Evolutionary conservation across 192 early-diverging fungal species (phyloP).

Genomic region (Coemansia sp.): DNA sequence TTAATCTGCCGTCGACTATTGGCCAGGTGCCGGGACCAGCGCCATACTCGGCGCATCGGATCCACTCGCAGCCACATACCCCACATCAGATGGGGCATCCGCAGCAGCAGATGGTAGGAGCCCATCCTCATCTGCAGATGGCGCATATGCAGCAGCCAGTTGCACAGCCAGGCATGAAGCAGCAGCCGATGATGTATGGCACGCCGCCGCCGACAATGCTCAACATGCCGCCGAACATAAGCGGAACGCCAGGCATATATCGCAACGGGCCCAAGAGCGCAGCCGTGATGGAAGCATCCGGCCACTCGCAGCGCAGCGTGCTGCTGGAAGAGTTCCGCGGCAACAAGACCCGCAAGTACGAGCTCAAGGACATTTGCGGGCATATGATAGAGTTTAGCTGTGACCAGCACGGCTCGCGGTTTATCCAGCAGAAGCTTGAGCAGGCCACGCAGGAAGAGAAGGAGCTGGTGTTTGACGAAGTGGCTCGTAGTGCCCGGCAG

Average conservation of each 20-base stretch:
- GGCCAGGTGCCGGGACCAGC: conserved; percentile 17
- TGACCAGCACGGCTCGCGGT: conserved; percentile 97
- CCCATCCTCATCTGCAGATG: conserved; percentile 17
- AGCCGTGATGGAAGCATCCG: conserved; percentile 43
- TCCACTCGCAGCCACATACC: conserved; percentile 42
- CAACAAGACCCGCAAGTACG: conserved; percentile 97
- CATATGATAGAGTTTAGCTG: conserved; percentile 97
- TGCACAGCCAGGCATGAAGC: conserved; percentile 23
- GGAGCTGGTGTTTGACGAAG: conserved; percentile 95
- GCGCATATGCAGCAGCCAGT: conserved; percentile 25
- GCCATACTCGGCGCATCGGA: conserved; percentile 19
- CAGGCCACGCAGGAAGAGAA: conserved; percentile 90
- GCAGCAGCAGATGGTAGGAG: conserved; percentile 20
- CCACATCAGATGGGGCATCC: conserved; percentile 31
- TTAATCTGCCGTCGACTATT: conserved; percentile 16
- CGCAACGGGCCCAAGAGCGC: conserved; percentile 36
- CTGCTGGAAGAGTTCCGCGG: conserved; percentile 95
- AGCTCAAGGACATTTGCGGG: conserved; percentile 91
- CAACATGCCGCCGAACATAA: conserved; percentile 16
- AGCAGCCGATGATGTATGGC: conserved; percentile 42
- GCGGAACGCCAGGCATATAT: conserved; percentile 32
- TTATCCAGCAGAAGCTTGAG: conserved; percentile 98
- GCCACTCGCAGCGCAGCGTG: conserved; percentile 72
- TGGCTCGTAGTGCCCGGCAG: conserved; percentile 84
- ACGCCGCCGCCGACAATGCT: conserved; percentile 45